Conservation (phyloP, 192 early-diverging fungal species). For the Pilaira anomala region DNA sequence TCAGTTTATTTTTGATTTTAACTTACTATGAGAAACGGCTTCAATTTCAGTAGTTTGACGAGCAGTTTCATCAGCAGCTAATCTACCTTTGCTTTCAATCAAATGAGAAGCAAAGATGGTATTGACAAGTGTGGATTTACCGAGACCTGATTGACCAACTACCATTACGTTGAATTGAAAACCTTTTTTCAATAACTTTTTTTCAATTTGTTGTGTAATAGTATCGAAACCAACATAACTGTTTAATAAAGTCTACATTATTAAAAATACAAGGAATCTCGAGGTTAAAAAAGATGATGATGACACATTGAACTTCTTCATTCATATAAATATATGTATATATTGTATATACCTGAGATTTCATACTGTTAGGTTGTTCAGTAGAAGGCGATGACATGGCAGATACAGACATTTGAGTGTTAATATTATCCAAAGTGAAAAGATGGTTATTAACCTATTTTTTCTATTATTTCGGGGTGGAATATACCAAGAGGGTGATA, state of each 20-base stretch:
- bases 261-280: neutral
- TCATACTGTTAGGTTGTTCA: no score
- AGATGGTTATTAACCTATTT: no score
- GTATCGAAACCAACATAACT: constrained; percentile 97
- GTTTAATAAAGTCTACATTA: constrained; percentile 60
- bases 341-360: no score
- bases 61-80: constrained; percentile 71
- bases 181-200: constrained; percentile 93
- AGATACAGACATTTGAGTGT: no score
- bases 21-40: constrained; percentile 80
- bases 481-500: neutral
- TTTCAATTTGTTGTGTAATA: constrained; percentile 95
- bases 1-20: neutral
- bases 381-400: no score
- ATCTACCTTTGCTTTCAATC: constrained; percentile 86
- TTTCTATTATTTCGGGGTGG: no score
- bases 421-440: no score
- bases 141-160: constrained; percentile 94
- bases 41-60: constrained; percentile 97
- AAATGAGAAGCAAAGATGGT: constrained; percentile 95
- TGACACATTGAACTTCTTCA: no score
- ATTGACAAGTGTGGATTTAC: constrained; percentile 97
- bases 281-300: no score
- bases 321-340: no score
- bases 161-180: constrained; percentile 98